Base-by-base conservation (phyloP, 257 asterid genomes). In the Forsythia viridissima region DNA sequence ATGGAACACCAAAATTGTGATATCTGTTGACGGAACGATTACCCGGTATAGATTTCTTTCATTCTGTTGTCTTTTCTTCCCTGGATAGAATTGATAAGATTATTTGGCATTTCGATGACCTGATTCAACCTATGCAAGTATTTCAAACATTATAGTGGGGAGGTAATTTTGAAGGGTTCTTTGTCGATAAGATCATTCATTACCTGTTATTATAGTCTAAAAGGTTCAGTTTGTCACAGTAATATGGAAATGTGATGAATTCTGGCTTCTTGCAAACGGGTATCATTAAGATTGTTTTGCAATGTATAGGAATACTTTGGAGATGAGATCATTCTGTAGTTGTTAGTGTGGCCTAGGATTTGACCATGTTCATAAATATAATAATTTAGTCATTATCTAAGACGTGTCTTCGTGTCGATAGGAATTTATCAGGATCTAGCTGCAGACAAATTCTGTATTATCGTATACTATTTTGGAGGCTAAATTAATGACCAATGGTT, bases 21-120 rank as follows among this genome's bases (percentile, higher is more conserved):
- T 96, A 85, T 96, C 99, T 72, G 99, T 96, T 73, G 99, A 96
- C 82, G 99, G 99, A 77, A 96, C 99, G 66, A 96, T 96, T 84
- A 96, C 99, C 21, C 82, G 97, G 99, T 96, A 84, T 77, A 73
- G 7, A 55, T 80, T 70, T 52, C 34, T 55, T 81, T 73, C 41
- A 61, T 65, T 77, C 39, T 77, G 48, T 43, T 18, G 41, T 48
- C 37, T 39, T 55, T 59, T 65, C 65, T 74, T 43, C 44, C 55
- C n/a, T 70, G n/a, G 20, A 41, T 20, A 9, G 55, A 70, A 18
- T 41, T 41, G 6, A 70, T 71, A 71, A 57, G 8, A 10, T 63
- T 3, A 63, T 63, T 63, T 63, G 70, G 18, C 70, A 30, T 63
- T 63, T 30, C 4, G 70, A 63, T 24, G 70, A 63, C 18, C n/a